Conservation (phyloP, 1,284 basidiomycete species). For the Fistulina hepatica region DNA sequence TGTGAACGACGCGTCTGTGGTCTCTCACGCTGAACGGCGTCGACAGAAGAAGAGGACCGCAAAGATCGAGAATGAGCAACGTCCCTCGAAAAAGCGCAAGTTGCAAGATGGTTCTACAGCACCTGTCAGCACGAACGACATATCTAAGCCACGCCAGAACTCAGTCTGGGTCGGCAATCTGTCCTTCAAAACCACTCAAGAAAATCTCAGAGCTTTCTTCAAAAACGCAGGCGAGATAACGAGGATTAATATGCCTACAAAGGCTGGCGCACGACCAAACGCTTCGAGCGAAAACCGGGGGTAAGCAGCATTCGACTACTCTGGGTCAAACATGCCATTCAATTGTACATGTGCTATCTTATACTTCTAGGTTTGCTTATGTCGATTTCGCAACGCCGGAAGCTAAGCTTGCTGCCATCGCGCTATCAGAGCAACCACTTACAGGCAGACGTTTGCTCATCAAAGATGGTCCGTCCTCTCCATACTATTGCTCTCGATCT, state of each 20-base stretch:
- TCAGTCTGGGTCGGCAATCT: constrained; percentile 96
- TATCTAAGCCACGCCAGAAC: constrained; percentile 52
- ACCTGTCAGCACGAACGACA: constrained; percentile 12
- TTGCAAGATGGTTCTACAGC: constrained; percentile 28
- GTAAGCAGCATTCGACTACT: constrained; percentile 23
- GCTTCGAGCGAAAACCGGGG: constrained; percentile 54
- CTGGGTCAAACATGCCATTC: constrained; percentile 1
- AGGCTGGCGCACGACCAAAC: constrained; percentile 31
- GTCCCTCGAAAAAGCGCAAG: constrained; percentile 36
- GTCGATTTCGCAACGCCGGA: constrained; percentile 83
- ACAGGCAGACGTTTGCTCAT: constrained; percentile 86
- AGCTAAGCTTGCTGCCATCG: constrained; percentile 65
- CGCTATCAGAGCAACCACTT: constrained; percentile 71
- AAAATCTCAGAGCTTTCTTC: constrained; percentile 64
- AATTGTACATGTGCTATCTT: no score
- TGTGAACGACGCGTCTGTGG: constrained; percentile 38
- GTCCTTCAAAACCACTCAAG: constrained; percentile 79
- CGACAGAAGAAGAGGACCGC: constrained; percentile 43
- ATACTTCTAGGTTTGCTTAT: constrained; percentile 74
- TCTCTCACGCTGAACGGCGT: constrained; percentile 65
- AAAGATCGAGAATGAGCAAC: constrained; percentile 12
- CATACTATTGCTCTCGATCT: constrained; percentile 15
- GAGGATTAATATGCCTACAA: constrained; percentile 65
- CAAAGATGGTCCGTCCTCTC: constrained; percentile 62
- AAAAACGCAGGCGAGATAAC: constrained; percentile 63